These are phyloP conservation scores for Venturia oleaginea DNA, from an alignment of 2,329 filamentous ascomycete genomes.

Conservation along the genomic window DNA sequence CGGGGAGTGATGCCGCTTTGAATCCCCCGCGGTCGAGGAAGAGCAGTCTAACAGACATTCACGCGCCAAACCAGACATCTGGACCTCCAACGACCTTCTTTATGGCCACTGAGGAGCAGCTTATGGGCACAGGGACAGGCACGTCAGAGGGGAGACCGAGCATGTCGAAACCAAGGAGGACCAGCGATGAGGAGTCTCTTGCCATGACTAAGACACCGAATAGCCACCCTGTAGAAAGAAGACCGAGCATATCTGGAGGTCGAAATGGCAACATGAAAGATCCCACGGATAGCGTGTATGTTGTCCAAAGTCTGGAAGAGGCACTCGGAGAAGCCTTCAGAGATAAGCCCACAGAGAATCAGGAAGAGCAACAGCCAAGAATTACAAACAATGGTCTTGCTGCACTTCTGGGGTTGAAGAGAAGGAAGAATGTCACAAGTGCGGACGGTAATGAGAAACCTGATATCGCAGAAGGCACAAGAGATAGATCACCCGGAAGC, in stretches of 20 bases:
- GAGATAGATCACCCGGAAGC: not conserved
- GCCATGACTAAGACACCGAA: conserved; percentile 34
- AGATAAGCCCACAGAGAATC: conserved; percentile 19
- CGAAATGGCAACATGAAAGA: not conserved
- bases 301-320: conserved; percentile 49
- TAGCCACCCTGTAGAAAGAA: conserved; percentile 19
- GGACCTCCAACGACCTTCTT: conserved; percentile 44
- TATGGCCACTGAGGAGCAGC: conserved; percentile 44
- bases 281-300: conserved; percentile 41
- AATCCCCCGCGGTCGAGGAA: conserved; percentile 18
- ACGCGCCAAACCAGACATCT: not conserved
- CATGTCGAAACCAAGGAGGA: not conserved
- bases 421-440: conserved; percentile 22
- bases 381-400: conserved; percentile 16
- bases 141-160: not conserved
- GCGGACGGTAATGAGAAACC: conserved; percentile 21
- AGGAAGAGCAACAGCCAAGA: conserved; percentile 21
- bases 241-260: conserved; percentile 12
- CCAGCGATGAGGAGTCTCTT: not conserved
- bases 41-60: conserved; percentile 26
- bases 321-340: conserved; percentile 37
- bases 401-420: conserved; percentile 17
- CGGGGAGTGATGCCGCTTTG: not conserved
- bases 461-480: conserved; percentile 18
- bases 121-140: not conserved